Evolutionary conservation across 192 early-diverging fungal species (phyloP), one percentile per base, ranked within the genome.

Genomic region (Podila epicladia): DNA sequence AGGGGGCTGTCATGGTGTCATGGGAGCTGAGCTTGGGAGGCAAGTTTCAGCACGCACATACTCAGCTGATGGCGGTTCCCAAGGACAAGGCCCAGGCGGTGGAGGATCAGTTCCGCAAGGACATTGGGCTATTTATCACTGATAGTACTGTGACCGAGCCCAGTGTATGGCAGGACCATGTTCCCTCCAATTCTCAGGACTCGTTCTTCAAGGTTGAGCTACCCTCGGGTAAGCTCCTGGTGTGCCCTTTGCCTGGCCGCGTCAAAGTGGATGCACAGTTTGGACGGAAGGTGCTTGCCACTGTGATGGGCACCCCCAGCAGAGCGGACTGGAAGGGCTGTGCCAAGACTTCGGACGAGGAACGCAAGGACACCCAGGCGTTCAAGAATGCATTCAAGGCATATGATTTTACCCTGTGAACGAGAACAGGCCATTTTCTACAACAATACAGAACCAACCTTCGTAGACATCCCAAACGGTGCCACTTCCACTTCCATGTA

Each of bases 281-380:
- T 82, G 94, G 94, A 74, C 85, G 95, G 74, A 84, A 77, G 48
- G 86, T 93, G 1, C 74, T 96, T 55, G 92, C 95, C 0, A 83
- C 83, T 11, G 77, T 93, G 8, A 71, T 97, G 37, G 93, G 84
- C 0, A 74, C 69, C 1, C 92, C 94, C 19, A 88, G 93, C 17
- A 86, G 94, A 62, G 91, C 87, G 63, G 85, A 94, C 73, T 98
- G 97, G 97, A 95, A 92, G 80, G 72, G 79, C 22, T 96, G 95
- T 68, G 70, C 88, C 9, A 84, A 92, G 38, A 60, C 84, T 3
- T 78, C 89, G 58, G 89, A 90, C n/a, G 88, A 92, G 35, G 95
- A 97, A 58, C 72, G 78, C 9, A 65, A 83, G 58, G 86, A 83
- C 41, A 65, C 70, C 1, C 22, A 64, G 3, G 75, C 62, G 7